phyloP scores from a whole-genome alignment of 768 basidiomycete genomes.

The Leccinellum rugosiceps region DNA sequence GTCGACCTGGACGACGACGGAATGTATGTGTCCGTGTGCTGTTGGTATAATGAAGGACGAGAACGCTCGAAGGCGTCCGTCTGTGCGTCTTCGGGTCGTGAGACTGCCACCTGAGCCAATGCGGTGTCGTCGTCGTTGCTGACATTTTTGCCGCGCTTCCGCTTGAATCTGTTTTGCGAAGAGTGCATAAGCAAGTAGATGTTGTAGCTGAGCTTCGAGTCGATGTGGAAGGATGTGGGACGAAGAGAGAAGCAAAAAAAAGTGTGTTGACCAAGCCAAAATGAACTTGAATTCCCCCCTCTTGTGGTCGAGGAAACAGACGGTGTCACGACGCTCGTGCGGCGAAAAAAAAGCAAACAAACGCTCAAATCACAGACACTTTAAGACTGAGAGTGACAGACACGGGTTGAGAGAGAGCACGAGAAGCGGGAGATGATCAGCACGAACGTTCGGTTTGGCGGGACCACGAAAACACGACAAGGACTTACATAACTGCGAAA shows the following conservation, averaged over 20 bases:
- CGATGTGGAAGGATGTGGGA: slow-evolving; percentile 19
- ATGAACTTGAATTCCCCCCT: slow-evolving; percentile 17
- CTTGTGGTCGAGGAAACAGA: slow-evolving; percentile 24
- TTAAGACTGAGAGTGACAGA: slow-evolving; percentile 20
- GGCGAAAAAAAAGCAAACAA: slow-evolving; percentile 28
- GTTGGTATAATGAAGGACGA: slow-evolving; percentile 40
- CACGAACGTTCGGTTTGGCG: slow-evolving; percentile 16
- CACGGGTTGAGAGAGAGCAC: slow-evolving; percentile 18
- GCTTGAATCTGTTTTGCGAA: slow-evolving; percentile 42
- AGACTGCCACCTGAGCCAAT: slow-evolving; percentile 37
- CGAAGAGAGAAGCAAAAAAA: slow-evolving; percentile 25
- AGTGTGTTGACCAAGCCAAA: slow-evolving; percentile 27
- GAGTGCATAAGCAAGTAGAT: slow-evolving; percentile 34
- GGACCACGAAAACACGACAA: slow-evolving; percentile 22
- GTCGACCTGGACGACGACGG: slow-evolving; percentile 42
- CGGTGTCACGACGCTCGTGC: slow-evolving; percentile 12
- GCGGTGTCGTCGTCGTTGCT: slow-evolving; percentile 46
- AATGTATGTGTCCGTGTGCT: slow-evolving; percentile 44
- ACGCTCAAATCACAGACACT: slow-evolving; percentile 31
- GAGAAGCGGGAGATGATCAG: slow-evolving; percentile 21
- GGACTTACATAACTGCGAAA: slow-evolving; percentile 36
- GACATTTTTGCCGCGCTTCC: slow-evolving; percentile 51
- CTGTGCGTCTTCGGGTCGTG: slow-evolving; percentile 50
- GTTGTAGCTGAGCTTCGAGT: slow-evolving; percentile 19
- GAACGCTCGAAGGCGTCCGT: slow-evolving; percentile 53